Evolutionary conservation across 2,329 filamentous ascomycete genomes (phyloP).

Genomic region (Aspergillus japonicus): DNA sequence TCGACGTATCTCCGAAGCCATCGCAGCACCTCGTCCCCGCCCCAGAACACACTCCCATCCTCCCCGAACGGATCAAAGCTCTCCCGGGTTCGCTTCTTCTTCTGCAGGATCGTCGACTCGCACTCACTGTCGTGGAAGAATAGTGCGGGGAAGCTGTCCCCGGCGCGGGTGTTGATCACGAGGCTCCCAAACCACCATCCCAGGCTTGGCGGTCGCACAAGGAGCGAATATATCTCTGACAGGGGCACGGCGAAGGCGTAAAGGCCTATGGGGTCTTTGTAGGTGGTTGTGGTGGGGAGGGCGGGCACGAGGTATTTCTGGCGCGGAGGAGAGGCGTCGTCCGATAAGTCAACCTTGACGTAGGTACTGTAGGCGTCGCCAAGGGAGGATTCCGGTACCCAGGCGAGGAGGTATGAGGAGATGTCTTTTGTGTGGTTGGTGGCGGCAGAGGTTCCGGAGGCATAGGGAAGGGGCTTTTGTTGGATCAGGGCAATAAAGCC

Average conservation of each 20-base stretch:
- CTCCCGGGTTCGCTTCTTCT: conserved; percentile 79
- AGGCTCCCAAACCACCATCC: conserved; percentile 99
- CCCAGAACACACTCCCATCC: conserved; percentile 84
- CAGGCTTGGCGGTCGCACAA: conserved; percentile 85
- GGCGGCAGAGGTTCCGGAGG: conserved; percentile 27
- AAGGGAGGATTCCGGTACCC: conserved; percentile 86
- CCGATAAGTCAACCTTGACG: conserved; percentile 89
- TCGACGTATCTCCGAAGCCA: conserved; percentile 84
- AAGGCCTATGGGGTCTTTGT: conserved; percentile 68
- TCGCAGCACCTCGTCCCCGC: conserved; percentile 87
- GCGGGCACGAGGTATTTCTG: conserved; percentile 90
- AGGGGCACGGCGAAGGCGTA: conserved; percentile 92
- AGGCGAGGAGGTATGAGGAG: conserved; percentile 80
- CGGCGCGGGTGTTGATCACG: conserved; percentile 85
- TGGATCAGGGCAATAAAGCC: conserved; percentile 92
- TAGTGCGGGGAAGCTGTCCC: conserved; percentile 89
- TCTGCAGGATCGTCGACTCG: conserved; percentile 89
- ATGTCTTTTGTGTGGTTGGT: conserved; percentile 38
- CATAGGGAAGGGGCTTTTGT: conserved; percentile 62
- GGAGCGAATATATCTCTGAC: conserved; percentile 82
- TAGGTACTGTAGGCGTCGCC: conserved; percentile 86
- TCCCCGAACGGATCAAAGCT: conserved; percentile 89
- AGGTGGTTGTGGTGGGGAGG: conserved; percentile 78
- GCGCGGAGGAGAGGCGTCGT: conserved; percentile 74
- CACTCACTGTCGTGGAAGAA: conserved; percentile 99